phyloP scores from a whole-genome alignment of 306 rosid species.

The Clitoria ternatea region DNA sequence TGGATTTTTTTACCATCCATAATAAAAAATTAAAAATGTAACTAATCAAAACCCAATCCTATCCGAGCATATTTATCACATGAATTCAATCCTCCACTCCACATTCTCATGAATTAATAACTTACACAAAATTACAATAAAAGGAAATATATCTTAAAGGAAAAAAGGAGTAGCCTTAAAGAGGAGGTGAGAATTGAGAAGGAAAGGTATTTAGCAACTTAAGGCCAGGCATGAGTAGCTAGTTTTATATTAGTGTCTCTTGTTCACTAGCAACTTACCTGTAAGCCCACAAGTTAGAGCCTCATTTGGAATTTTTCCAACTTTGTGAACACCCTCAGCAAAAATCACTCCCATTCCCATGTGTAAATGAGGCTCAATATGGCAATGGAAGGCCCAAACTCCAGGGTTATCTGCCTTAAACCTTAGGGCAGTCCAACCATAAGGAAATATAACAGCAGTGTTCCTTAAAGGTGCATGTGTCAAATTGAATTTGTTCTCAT shows the following conservation, averaged over 20 bases:
- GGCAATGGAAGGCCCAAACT: slow-evolving; percentile 92
- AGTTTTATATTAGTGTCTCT: slow-evolving; percentile 15
- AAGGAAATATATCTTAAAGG: not conserved
- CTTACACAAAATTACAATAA: not conserved
- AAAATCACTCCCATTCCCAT: slow-evolving; percentile 93
- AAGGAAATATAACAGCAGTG: slow-evolving; percentile 61
- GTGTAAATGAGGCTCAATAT: slow-evolving; percentile 84
- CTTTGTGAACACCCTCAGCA: slow-evolving; percentile 45
- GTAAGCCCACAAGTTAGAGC: slow-evolving; percentile 63
- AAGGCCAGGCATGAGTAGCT: not conserved
- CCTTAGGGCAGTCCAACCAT: slow-evolving; percentile 80
- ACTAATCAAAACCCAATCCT: not conserved
- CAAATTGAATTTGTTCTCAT: slow-evolving; percentile 47
- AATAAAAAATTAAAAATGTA: too few species aligned
- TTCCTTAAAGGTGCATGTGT: slow-evolving; percentile 68
- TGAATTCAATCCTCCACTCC: not conserved
- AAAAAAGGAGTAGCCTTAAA: too few species aligned
- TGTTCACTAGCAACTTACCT: not conserved
- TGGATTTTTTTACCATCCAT: too few species aligned
- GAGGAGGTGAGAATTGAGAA: not conserved
- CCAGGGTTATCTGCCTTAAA: slow-evolving; percentile 83
- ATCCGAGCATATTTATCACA: not conserved
- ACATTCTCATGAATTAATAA: not conserved
- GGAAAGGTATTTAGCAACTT: not conserved
- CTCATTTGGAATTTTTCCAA: slow-evolving; percentile 32